These are phyloP conservation scores for Castanea mollissima DNA, from an alignment of 306 rosid species.

Conservation along the genomic window DNA sequence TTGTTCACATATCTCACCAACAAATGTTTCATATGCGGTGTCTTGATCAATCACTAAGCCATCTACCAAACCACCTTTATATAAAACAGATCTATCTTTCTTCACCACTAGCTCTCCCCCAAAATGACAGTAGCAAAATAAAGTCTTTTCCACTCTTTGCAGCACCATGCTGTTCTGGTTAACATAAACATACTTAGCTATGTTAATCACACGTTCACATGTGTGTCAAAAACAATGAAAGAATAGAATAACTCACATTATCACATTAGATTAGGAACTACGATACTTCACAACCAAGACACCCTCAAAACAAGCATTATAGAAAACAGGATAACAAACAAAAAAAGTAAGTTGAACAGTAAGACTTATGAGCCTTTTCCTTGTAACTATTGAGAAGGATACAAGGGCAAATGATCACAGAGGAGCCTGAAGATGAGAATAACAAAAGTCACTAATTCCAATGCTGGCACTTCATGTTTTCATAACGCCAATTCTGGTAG, in stretches of 20 bases:
- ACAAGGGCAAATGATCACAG: too few species aligned
- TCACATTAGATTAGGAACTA: too few species aligned
- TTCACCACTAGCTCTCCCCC: conserved; percentile 2
- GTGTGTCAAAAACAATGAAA: too few species aligned
- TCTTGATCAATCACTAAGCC: conserved; percentile 1
- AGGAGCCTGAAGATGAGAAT: too few species aligned
- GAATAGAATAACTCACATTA: too few species aligned
- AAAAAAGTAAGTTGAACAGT: neutral
- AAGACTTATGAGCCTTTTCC: too few species aligned
- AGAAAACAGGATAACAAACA: neutral
- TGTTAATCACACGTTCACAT: neutral
- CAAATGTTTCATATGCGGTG: conserved; percentile 1
- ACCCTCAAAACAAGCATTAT: too few species aligned
- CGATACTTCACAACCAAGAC: too few species aligned
- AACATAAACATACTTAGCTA: neutral
- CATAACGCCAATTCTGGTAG: too few species aligned
- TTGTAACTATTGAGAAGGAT: too few species aligned
- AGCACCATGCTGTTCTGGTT: neutral
- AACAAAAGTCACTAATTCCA: too few species aligned
- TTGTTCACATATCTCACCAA: conserved; percentile 4
- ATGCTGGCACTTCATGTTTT: too few species aligned
- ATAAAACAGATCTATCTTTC: conserved; percentile 2
- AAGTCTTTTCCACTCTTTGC: conserved; percentile 1
- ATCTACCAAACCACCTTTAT: conserved; percentile 15
- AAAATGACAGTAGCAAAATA: conserved; percentile 11